A percentile compares a stretch with the other conserved stretches of the same genome.
Conservation (phyloP, 208 protist species). For the Trichomonas tenax region DNA sequence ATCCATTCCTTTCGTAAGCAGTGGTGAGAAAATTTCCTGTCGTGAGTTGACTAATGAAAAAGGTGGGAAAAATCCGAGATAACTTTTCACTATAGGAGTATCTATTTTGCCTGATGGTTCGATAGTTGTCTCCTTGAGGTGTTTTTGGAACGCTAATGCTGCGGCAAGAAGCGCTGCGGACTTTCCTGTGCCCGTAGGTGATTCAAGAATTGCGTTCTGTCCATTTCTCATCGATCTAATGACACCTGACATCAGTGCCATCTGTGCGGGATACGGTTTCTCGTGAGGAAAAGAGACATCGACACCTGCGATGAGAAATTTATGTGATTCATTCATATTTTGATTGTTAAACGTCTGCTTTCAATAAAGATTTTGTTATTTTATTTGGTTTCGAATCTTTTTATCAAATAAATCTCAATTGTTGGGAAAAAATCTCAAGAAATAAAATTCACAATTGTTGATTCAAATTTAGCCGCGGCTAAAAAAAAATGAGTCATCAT, state of each 20-base stretch:
- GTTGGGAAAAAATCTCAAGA: too few relatives aligned
- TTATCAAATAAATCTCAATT: too few relatives aligned
- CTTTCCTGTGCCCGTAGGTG: conserved; percentile 7
- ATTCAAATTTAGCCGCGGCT: too few relatives aligned
- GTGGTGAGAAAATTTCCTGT: background rate
- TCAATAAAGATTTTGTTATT: too few relatives aligned
- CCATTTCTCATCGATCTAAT: background rate
- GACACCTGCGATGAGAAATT: background rate
- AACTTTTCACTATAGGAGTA: background rate
- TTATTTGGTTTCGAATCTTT: too few relatives aligned
- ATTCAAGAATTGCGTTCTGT: background rate
- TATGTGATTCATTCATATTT: background rate
- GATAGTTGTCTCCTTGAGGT: background rate
- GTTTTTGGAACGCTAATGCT: background rate
- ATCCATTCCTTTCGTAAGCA: background rate
- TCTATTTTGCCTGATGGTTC: background rate
- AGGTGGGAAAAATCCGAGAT: background rate
- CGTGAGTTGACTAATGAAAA: background rate
- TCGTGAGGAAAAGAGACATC: background rate
- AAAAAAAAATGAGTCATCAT: too few relatives aligned
- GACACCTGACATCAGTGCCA: background rate
- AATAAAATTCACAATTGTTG: too few relatives aligned
- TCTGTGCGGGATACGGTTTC: background rate
- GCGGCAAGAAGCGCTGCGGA: background rate
- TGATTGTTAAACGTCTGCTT: background rate